phyloP scores from a whole-genome alignment of 2,329 filamentous ascomycete genomes.

The Penicillium sp. region DNA sequence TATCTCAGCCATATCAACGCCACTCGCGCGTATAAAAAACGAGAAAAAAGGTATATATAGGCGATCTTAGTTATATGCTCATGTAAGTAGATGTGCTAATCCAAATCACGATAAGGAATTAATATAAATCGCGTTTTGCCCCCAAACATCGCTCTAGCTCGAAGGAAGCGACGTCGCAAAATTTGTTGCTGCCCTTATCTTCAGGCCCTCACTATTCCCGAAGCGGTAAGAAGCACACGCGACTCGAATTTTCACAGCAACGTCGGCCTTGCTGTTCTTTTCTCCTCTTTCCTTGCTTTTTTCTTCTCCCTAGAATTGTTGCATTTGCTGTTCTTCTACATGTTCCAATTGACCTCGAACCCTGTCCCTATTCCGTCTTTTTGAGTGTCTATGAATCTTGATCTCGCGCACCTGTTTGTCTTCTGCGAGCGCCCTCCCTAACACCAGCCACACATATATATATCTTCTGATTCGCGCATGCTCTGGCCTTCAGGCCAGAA shows the following conservation, averaged over 20 bases:
- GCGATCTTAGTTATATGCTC: too few species aligned
- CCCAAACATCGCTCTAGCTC: neutral
- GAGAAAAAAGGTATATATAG: too few species aligned
- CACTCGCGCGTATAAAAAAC: too few species aligned
- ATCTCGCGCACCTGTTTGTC: slow-evolving; percentile 8
- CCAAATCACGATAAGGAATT: too few species aligned
- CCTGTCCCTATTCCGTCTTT: neutral
- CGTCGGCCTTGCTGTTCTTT: neutral
- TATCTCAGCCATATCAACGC: too few species aligned
- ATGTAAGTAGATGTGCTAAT: too few species aligned
- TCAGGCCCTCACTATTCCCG: neutral
- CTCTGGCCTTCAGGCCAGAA: slow-evolving; percentile 13
- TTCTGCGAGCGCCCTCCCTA: slow-evolving; percentile 12
- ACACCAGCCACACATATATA: neutral
- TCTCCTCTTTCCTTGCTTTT: neutral
- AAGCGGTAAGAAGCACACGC: neutral
- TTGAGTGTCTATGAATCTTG: slow-evolving; percentile 8
- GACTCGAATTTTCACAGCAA: slow-evolving; percentile 1
- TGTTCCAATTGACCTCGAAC: neutral
- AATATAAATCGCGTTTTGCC: too few species aligned
- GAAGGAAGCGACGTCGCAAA: neutral
- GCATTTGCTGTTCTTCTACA: too few species aligned
- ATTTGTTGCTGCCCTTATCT: slow-evolving; percentile 8
- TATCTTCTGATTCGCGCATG: neutral
- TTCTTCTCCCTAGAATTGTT: neutral